A percentile compares a stretch with the other conserved stretches of the same genome.
Conservation (phyloP, 140 eudicot species). For the Anethum foeniculum region DNA sequence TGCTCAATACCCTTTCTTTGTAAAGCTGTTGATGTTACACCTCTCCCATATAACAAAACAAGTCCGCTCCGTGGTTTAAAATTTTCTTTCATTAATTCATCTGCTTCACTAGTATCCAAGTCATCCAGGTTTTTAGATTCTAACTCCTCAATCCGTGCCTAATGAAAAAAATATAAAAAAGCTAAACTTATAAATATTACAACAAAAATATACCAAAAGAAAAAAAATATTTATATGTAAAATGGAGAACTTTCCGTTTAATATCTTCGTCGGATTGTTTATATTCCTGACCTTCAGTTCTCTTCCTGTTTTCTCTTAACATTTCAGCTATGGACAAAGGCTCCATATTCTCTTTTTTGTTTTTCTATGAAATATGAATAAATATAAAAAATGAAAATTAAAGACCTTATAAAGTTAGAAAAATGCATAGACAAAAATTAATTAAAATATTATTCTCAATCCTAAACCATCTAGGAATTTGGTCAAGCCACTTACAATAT, state of each 20-base stretch:
- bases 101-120: background rate
- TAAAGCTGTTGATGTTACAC: background rate
- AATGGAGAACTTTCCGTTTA: background rate
- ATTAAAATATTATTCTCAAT: background rate
- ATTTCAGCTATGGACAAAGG: background rate
- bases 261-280: background rate
- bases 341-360: background rate
- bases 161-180: background rate
- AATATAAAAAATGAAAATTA: background rate
- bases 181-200: too few species aligned
- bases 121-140: background rate
- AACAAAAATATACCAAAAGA: too few species aligned
- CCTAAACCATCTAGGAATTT: background rate
- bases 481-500: background rate
- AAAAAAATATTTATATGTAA: background rate
- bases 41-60: background rate
- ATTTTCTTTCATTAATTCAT: background rate
- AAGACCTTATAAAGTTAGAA: background rate
- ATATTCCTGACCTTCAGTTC: background rate
- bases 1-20: background rate
- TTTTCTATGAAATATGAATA: background rate
- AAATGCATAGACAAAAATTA: background rate
- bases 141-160: background rate
- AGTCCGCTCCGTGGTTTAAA: background rate
- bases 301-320: background rate